Evolutionary conservation across 805 yeast genomes (phyloP).

Genomic region (Zygosaccharomyces kombuchaensis): DNA sequence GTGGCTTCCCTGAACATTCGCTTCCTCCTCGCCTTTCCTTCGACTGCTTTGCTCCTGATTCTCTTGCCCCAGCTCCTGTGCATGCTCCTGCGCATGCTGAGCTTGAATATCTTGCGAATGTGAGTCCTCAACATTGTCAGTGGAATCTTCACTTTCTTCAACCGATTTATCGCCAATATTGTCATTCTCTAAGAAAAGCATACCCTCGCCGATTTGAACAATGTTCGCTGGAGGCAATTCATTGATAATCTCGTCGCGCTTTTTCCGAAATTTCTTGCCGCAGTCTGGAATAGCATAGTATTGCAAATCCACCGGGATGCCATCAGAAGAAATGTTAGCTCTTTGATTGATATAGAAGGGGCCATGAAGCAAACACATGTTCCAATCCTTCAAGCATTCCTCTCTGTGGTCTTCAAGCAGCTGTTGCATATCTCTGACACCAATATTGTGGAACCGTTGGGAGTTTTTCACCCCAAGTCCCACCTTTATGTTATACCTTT

Average conservation of each 20-base stretch:
- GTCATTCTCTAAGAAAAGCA: constrained; percentile 27
- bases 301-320: constrained; percentile 25
- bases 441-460: constrained; percentile 18
- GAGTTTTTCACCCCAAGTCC: constrained; percentile 29
- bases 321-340: constrained; percentile 19
- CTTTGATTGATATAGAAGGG: constrained; percentile 18
- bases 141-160: constrained; percentile 12
- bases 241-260: constrained; percentile 18
- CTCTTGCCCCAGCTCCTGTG: not conserved
- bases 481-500: constrained; percentile 20
- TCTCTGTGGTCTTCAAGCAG: constrained; percentile 15
- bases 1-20: not conserved
- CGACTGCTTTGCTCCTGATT: not conserved
- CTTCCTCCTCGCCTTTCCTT: not conserved
- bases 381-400: constrained; percentile 27
- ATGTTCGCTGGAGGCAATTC: constrained; percentile 22
- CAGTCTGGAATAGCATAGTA: constrained; percentile 14
- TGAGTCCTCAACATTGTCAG: not conserved
- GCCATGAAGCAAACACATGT: constrained; percentile 25
- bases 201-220: constrained; percentile 21
- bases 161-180: constrained; percentile 13
- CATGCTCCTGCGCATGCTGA: not conserved
- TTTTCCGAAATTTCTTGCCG: constrained; percentile 18
- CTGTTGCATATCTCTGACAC: constrained; percentile 19
- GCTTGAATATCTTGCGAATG: not conserved